A percentile compares a stretch with the other conserved stretches of the same genome.
Evolutionary conservation across 495 filamentous ascomycete genomes (phyloP).

Genomic region (Hapsidospora chrysogenum): DNA sequence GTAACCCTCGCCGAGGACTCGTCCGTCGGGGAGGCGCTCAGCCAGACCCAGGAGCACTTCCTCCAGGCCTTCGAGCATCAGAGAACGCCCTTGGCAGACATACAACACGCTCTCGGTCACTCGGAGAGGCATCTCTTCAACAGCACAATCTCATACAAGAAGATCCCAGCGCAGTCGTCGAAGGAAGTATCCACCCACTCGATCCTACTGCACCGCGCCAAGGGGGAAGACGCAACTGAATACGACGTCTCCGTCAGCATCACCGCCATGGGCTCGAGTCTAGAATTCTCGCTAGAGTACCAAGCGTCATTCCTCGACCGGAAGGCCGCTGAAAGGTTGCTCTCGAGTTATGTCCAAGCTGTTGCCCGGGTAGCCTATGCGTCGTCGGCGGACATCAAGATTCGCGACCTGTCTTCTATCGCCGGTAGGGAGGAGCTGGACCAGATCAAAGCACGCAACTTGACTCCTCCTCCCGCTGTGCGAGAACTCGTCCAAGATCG

Average conservation of each 20-base stretch:
- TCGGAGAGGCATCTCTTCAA: background rate
- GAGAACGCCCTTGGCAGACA: background rate
- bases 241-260: background rate
- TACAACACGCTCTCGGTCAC: background rate
- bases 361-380: no score
- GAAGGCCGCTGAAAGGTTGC: no score
- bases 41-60: no score
- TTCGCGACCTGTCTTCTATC: background rate
- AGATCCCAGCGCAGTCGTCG: background rate
- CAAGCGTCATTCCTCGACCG: no score
- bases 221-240: background rate
- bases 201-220: background rate
- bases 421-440: background rate
- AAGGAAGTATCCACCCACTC: background rate
- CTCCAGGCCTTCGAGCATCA: background rate
- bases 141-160: background rate
- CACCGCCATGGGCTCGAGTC: background rate
- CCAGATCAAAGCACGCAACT: background rate
- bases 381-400: background rate
- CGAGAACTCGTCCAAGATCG: background rate
- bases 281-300: no score
- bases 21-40: no score
- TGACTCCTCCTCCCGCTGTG: background rate
- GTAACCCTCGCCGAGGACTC: no score
- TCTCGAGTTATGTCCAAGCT: no score